A percentile compares a stretch with the other conserved stretches of the same genome.
Evolutionary conservation across 768 basidiomycete genomes (phyloP).

Genomic region (Candolleomyces eurysporus): DNA sequence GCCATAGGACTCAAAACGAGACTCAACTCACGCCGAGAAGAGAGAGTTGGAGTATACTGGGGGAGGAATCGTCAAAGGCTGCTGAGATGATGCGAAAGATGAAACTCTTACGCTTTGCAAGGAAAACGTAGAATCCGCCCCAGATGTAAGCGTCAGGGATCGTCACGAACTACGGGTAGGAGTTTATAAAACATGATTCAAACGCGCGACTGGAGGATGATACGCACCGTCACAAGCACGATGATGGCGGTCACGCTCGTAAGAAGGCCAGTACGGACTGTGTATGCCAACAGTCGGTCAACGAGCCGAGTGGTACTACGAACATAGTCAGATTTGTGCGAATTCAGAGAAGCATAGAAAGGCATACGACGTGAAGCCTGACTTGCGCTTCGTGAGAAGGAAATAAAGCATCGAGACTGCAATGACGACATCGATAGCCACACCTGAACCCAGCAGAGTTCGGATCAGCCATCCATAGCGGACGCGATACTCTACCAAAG

Average conservation of each 20-base stretch:
- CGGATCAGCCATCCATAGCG: slow-evolving; percentile 30
- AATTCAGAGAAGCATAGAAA: not conserved
- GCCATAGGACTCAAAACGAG: not conserved
- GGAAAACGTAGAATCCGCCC: slow-evolving; percentile 28
- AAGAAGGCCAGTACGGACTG: slow-evolving; percentile 27
- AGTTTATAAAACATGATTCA: no score
- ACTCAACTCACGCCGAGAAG: slow-evolving; percentile 19
- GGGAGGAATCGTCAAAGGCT: not conserved
- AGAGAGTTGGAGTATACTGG: slow-evolving; percentile 27
- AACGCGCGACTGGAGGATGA: not conserved
- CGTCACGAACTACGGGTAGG: slow-evolving; percentile 14
- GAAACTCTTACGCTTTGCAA: slow-evolving; percentile 26
- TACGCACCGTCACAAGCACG: slow-evolving; percentile 20
- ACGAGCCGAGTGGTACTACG: slow-evolving; percentile 22
- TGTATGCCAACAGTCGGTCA: slow-evolving; percentile 26
- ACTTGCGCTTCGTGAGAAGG: slow-evolving; percentile 17
- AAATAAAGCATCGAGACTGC: slow-evolving; percentile 30
- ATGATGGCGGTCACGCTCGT: slow-evolving; percentile 20
- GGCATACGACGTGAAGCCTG: slow-evolving; percentile 17
- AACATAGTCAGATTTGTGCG: not conserved
- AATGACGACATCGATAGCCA: slow-evolving; percentile 28
- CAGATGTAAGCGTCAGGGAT: slow-evolving; percentile 24
- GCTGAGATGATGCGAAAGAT: no score
- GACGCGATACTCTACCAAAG: slow-evolving; percentile 18
- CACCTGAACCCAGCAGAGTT: slow-evolving; percentile 24